Evolutionary conservation across 768 basidiomycete genomes (phyloP), one percentile per base, ranked within the genome.

Genomic region (Cubamyces sp.): DNA sequence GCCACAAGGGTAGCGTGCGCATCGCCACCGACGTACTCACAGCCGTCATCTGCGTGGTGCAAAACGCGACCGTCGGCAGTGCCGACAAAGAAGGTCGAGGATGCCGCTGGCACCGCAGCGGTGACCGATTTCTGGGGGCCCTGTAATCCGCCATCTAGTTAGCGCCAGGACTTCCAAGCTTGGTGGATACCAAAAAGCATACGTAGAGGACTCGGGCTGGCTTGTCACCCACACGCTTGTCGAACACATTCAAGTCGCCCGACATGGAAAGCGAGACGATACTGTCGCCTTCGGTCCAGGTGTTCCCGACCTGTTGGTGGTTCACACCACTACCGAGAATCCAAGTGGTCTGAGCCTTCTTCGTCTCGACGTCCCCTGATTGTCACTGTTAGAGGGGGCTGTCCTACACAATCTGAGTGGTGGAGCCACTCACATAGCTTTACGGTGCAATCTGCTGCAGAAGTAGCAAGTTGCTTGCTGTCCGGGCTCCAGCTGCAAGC

Each of bases 221-320:
- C 68, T 85, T 86, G 60, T 82, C 81, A 1, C 82, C 83, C 9
- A 77, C 78, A 46, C 94, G 82, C 25, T 84, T 82, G 72, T 98
- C 96, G 71, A 96, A 86, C 16, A 96, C 71, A 68, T 90, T 92
- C 57, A 98, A 78, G 57, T 86, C 83, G 15, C 96, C 94, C 0
- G 85, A 87, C 66, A 96, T 76, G 0, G 94, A 94, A 26, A 98
- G 77, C 4, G 93, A 95, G 40, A 93, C 86, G 54, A 97, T 85
- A 60, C 85, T 82, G 55, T 81, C 81, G 34, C 83, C 78, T 43
- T 83, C 84, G 54, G 80, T 87, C 92, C 93, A 97, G n/a, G 85
- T 84, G 66, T 90, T 91, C 28, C 96, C 96, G 26, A 92, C 81
- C 78, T 98, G 96, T 71, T 98, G 96, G 66, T 90, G 76, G 28